Conservation (phyloP, 2,329 filamentous ascomycete genomes). For the Drechmeria coniospora region DNA sequence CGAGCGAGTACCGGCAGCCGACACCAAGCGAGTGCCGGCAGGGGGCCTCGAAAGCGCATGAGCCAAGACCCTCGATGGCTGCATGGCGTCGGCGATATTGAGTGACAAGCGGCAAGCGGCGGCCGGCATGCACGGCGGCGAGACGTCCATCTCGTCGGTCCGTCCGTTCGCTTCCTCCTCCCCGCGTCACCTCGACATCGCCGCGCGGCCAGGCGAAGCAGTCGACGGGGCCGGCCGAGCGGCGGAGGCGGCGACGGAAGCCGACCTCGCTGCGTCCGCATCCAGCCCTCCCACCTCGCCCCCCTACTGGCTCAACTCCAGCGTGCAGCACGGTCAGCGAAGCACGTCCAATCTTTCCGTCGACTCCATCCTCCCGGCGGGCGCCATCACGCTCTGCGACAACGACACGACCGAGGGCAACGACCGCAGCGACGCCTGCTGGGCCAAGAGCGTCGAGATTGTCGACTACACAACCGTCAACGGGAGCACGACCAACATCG, state of each 20-base stretch:
- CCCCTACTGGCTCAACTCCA: conserved; percentile 27
- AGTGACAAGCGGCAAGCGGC: conserved; percentile 7
- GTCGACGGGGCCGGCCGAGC: too few species aligned
- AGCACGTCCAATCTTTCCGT: conserved; percentile 28
- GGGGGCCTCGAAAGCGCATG: conserved; percentile 5
- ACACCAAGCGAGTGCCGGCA: too few species aligned
- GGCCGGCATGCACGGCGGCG: conserved; percentile 1
- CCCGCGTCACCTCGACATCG: conserved; percentile 3
- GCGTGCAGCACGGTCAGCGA: conserved; percentile 18
- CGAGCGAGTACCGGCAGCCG: too few species aligned
- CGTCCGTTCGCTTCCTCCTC: not conserved
- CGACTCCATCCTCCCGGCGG: conserved; percentile 31
- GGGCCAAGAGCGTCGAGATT: conserved; percentile 48
- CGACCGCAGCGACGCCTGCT: conserved; percentile 42
- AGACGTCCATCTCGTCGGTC: too few species aligned
- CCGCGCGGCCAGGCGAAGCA: conserved; percentile 3
- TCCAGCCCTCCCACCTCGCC: conserved; percentile 20
- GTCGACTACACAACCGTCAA: conserved; percentile 42
- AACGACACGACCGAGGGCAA: conserved; percentile 39
- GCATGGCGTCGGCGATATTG: conserved; percentile 18
- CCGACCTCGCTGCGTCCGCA: too few species aligned
- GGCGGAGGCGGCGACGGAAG: too few species aligned
- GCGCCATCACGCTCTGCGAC: conserved; percentile 46
- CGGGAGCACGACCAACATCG: conserved; percentile 41
- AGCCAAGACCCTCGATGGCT: conserved; percentile 11